Evolutionary conservation across 2,329 filamentous ascomycete genomes (phyloP), one percentile per base, ranked within the genome.

Genomic region (Aspergillus candidus): DNA sequence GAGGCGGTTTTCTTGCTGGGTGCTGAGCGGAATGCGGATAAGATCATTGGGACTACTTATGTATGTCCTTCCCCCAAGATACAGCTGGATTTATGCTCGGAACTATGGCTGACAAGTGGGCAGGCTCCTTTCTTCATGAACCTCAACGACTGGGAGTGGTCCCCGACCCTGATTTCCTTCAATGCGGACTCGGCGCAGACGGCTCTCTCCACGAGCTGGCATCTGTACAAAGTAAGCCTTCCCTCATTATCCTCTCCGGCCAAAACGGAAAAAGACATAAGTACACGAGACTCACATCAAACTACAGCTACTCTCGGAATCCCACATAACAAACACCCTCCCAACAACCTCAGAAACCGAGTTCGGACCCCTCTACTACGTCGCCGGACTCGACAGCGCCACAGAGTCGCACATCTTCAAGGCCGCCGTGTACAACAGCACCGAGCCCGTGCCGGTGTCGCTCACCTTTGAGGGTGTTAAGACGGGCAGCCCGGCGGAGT

Each of bases 1-100:
- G 82, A 86, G 58, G 81, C 79, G 17, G 72, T 86, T n/a, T 81
- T 76, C 43, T 68, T 84, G 12, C 72, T 85, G 49, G 78, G 80
- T 13, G 77, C 78, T 27, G 82, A 86, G 70, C 72, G 82, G 44
- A 85, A 85, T 62, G 53, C 56, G 2, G 53, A 60, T 46, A 58
- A 57, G 38, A 50, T 60, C 8, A 53, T 60, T 6, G 58, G 58
- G 44, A 53, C 53, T 1, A 61, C 58, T 29, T 61, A 60, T 30
- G 58, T 60, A 40, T 44, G 57, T 37, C 10, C 7, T 8, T 18
- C 11, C 18, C 22, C n/a, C n/a, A n/a, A n/a, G n/a, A n/a, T n/a
- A n/a, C n/a, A n/a, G n/a, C n/a, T n/a, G n/a, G n/a, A n/a, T n/a
- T n/a, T n/a, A n/a, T n/a, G n/a, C n/a, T 27, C 8, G 22, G 22